Conservation (phyloP, 371 early-diverging fungal genomes). For the Zychaea mexicana region DNA sequence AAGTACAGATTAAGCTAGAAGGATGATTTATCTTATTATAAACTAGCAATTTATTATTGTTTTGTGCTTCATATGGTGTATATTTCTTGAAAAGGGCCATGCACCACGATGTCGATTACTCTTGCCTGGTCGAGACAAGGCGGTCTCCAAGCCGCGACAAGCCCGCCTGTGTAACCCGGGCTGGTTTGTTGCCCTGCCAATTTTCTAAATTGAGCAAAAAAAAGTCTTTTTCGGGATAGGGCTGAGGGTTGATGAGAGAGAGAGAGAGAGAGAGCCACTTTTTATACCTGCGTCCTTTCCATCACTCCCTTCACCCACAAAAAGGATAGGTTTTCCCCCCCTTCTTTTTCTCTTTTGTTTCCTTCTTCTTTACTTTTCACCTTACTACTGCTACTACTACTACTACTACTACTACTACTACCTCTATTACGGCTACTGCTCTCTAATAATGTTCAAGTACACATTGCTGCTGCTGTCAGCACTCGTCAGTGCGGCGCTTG, state of each 20-base stretch:
- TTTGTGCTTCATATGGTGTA: conserved; percentile 1
- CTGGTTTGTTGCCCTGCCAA: conserved; percentile 1
- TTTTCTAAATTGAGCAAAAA: conserved; percentile 1
- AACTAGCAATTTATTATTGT: neutral
- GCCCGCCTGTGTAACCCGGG: neutral
- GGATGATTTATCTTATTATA: neutral
- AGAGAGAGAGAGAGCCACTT: too few species aligned
- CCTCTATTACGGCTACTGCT: too few species aligned
- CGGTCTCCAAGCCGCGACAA: neutral
- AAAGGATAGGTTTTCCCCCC: neutral
- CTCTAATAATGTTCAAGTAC: neutral
- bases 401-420: neutral
- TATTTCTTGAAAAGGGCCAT: conserved; percentile 1
- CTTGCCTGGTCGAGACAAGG: neutral
- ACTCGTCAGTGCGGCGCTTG: conserved; percentile 20
- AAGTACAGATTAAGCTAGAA: neutral
- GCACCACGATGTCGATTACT: neutral
- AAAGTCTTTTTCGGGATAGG: neutral
- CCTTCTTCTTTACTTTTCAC: neutral
- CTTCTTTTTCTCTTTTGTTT: neutral
- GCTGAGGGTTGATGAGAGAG: neutral
- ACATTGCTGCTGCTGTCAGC: neutral
- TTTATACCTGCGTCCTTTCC: too few species aligned
- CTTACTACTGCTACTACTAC: neutral
- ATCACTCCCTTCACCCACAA: neutral